phyloP scores from a whole-genome alignment of 495 filamentous ascomycete genomes.

The Hypoxylon fragiforme region DNA sequence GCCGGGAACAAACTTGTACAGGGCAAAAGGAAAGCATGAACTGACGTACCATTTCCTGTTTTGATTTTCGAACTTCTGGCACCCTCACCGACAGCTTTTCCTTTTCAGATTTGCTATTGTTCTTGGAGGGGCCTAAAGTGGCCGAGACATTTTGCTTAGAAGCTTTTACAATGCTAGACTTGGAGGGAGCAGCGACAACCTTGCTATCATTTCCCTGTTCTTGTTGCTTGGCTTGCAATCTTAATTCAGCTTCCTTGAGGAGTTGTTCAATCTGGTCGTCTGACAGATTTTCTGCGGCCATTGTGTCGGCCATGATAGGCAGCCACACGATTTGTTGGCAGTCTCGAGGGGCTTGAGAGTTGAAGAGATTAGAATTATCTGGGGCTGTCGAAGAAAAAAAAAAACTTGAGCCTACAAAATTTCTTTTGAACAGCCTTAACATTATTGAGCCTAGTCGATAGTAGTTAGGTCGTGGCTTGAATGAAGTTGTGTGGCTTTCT shows the following conservation, averaged over 20 bases:
- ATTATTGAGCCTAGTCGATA: no score
- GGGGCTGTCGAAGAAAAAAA: not conserved
- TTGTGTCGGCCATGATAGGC: slow-evolving; percentile 27
- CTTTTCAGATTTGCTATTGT: slow-evolving; percentile 24
- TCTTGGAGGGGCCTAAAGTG: slow-evolving; percentile 21
- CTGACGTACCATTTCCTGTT: slow-evolving; percentile 48
- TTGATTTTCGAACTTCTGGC: slow-evolving; percentile 38
- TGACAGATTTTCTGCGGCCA: slow-evolving; percentile 17
- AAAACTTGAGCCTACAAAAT: slow-evolving; percentile 18
- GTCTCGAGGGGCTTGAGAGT: not conserved
- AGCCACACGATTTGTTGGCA: slow-evolving; percentile 2
- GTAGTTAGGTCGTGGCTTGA: no score
- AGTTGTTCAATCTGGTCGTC: slow-evolving; percentile 38
- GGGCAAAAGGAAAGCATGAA: not conserved
- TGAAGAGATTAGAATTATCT: not conserved
- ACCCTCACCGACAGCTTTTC: slow-evolving; percentile 46
- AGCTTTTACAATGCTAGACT: slow-evolving; percentile 15
- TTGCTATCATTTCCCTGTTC: slow-evolving; percentile 28
- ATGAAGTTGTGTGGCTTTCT: no score
- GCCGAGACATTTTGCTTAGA: slow-evolving; percentile 14
- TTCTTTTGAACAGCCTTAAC: not conserved
- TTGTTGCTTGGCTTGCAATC: slow-evolving; percentile 34
- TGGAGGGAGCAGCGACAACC: slow-evolving; percentile 9
- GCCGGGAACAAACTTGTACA: not conserved
- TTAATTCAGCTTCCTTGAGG: slow-evolving; percentile 34